These are phyloP conservation scores for Penicillium mononematosum DNA, from an alignment of 495 filamentous ascomycete species.

Conservation along the genomic window DNA sequence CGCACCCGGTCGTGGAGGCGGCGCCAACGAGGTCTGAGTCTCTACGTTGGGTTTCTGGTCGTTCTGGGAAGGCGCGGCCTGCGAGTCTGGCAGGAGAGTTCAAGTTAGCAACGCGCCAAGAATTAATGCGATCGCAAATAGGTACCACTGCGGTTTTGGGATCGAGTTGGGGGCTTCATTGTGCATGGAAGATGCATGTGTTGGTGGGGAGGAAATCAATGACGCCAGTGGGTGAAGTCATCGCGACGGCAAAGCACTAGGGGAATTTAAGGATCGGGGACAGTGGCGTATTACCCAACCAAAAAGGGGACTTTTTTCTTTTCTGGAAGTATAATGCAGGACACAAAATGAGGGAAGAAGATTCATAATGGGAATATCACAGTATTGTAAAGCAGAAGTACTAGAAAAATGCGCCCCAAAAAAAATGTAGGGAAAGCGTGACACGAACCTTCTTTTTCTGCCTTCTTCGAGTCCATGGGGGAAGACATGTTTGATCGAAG, in stretches of 20 bases:
- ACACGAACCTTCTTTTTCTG: conserved; percentile 37
- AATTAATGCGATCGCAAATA: conserved; percentile 28
- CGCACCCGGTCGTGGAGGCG: conserved; percentile 72
- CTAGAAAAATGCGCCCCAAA: conserved; percentile 2
- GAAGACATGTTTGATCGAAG: conserved; percentile 29
- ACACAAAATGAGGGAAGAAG: conserved; percentile 1
- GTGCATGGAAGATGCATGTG: conserved; percentile 13
- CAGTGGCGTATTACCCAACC: conserved; percentile 41
- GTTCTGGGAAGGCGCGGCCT: conserved; percentile 43
- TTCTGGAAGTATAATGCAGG: conserved; percentile 17
- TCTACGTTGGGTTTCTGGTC: conserved; percentile 44
- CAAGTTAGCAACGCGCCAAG: conserved; percentile 28
- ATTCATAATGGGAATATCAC: conserved; percentile 2
- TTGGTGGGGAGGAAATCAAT: conserved; percentile 33
- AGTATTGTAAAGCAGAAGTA: conserved; percentile 17
- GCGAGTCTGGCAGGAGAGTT: conserved; percentile 39
- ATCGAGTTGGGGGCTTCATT: conserved; percentile 26
- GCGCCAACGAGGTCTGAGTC: conserved; percentile 60
- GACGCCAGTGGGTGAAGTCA: conserved; percentile 50
- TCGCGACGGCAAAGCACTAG: conserved; percentile 37
- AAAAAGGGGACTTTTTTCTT: conserved; percentile 21
- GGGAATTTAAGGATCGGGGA: conserved; percentile 31
- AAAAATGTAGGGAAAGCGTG: conserved; percentile 7
- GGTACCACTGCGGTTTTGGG: conserved; percentile 26
- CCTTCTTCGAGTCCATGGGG: conserved; percentile 55